phyloP scores from a whole-genome alignment of 768 basidiomycete genomes.

The Chalciporus sphaerocephalus region DNA sequence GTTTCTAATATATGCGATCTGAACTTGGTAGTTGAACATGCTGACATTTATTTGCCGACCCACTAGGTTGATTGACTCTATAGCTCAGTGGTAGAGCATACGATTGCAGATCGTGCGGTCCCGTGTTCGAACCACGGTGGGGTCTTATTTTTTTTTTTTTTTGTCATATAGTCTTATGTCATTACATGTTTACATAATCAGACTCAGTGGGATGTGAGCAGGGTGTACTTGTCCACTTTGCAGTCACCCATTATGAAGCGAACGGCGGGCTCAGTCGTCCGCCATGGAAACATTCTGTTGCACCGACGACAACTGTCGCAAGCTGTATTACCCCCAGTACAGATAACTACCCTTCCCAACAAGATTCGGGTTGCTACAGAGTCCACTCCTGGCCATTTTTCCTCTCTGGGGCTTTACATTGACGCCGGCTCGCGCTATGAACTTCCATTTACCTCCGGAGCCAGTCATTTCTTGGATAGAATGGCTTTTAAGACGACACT shows the following conservation, averaged over 20 bases:
- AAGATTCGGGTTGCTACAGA: constrained; percentile 91
- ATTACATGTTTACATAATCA: constrained; percentile 11
- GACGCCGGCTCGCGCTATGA: constrained; percentile 94
- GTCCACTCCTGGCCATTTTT: constrained; percentile 88
- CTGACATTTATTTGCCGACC: too few relatives aligned
- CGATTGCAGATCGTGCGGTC: constrained; percentile 57
- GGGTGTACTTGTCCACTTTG: constrained; percentile 1
- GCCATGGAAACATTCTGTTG: constrained; percentile 29
- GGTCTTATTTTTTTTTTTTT: constrained; percentile 34
- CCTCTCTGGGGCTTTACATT: constrained; percentile 87
- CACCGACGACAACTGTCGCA: constrained; percentile 27
- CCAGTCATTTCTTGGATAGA: constrained; percentile 88
- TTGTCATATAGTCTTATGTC: not conserved
- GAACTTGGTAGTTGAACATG: too few relatives aligned
- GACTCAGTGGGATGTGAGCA: not conserved
- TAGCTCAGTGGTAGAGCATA: constrained; percentile 53
- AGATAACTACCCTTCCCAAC: constrained; percentile 85
- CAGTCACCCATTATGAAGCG: constrained; percentile 35
- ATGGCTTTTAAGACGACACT: constrained; percentile 95
- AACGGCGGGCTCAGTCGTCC: constrained; percentile 36
- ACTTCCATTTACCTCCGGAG: constrained; percentile 63
- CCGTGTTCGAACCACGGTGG: constrained; percentile 57
- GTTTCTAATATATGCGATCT: too few relatives aligned
- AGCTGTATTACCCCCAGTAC: constrained; percentile 36
- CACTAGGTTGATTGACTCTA: constrained; percentile 16